Base-by-base conservation (phyloP, 2,329 filamentous ascomycete genomes). In the Periglandula ipomoeae region DNA sequence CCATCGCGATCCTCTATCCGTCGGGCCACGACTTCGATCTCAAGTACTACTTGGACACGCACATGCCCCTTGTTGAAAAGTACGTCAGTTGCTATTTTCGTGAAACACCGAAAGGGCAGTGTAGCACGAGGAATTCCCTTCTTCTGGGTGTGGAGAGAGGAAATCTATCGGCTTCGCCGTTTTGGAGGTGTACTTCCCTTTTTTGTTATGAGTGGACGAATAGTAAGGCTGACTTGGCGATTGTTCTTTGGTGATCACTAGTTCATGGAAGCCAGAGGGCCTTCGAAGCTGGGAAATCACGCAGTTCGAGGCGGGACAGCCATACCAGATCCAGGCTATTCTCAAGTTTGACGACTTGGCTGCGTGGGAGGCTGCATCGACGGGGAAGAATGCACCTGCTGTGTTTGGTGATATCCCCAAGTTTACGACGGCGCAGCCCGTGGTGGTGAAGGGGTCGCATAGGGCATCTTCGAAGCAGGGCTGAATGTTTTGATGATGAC, bases 331-430 rank as follows among this genome's bases (percentile, higher is more conserved):
- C 0, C 59, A 61, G 34, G 59, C 56, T 10, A 35, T 53, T 3
- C 50, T 61, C 15, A 55, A 53, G 32, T 61, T 57, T 49, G 50
- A 56, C 6, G 52, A 48, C 23, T 10, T 58, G 2, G 57, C 58
- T 10, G 47, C 46, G 3, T 58, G 51, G 37, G 49, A 56, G 1
- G 48, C 49, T 26, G 59, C 55, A 3, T 42, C 49, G 5, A 42
- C 48, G 6, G 47, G 26, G n/a, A 37, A 51, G 20, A 48, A 19
- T 0, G 50, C 52, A 1, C 32, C 26, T 6, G 37, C 38, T 17
- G 35, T 61, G 3, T 56, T 61, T 48, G 57, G 51, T 0, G 59
- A 61, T n/a, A 54, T 61, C 26, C 52, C 54, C 44, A 59, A 53
- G 23, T 57, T 57, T 40, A 59, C 53, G 37, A 48, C 32, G 43